phyloP scores from a whole-genome alignment of 2,329 filamentous ascomycete species.

The Fusarium incarnatum region DNA sequence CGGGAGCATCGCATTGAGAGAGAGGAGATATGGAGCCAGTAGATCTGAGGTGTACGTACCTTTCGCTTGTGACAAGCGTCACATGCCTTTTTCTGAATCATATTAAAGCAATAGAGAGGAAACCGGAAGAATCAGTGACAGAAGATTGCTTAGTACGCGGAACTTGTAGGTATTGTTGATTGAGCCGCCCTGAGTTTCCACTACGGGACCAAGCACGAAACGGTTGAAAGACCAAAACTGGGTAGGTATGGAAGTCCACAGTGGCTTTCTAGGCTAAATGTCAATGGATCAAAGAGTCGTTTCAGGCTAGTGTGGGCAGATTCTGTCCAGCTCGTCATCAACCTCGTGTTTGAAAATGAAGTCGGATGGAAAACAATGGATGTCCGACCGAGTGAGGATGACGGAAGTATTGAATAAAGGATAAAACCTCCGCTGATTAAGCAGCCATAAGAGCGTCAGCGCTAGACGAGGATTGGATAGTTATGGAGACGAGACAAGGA shows the following conservation, averaged over 20 bases:
- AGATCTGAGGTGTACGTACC: constrained; percentile 26
- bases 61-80: constrained; percentile 44
- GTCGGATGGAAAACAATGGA: constrained; percentile 5
- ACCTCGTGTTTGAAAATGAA: not conserved
- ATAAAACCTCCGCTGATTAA: constrained; percentile 31
- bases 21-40: not conserved
- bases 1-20: not conserved
- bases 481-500: not conserved
- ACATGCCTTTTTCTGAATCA: constrained; percentile 38
- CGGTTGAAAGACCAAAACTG: not conserved
- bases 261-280: not conserved
- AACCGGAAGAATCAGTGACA: not conserved
- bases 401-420: constrained; percentile 1
- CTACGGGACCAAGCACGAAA: not conserved
- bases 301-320: not conserved
- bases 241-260: not conserved
- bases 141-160: not conserved
- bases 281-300: not conserved
- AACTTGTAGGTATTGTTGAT: not conserved
- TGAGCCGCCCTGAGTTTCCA: not conserved
- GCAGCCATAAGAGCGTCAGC: not conserved
- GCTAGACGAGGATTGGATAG: not conserved
- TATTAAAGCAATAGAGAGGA: not conserved
- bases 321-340: not conserved
- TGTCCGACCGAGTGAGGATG: constrained; percentile 1